Conservation (phyloP, 257 asterid genomes). For the Nicotiana benthamiana region DNA sequence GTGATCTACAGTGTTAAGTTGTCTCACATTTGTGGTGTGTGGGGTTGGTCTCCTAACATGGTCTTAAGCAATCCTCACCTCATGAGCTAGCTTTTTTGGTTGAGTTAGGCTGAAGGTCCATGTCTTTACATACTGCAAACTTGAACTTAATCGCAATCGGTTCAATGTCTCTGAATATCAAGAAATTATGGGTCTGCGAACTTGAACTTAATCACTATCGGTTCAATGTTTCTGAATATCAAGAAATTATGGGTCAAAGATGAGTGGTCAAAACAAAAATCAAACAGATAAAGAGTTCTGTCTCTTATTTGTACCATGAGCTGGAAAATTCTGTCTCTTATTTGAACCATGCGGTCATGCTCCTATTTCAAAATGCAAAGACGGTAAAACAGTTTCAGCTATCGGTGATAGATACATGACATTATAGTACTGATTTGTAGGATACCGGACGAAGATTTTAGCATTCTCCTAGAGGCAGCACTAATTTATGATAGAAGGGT, state of each 20-base stretch:
- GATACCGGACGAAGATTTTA: conserved; percentile 95
- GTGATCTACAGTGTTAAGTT: not conserved
- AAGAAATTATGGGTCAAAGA: not conserved
- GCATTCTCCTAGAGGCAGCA: conserved; percentile 93
- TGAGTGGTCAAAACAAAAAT: not conserved
- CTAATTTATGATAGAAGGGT: conserved; percentile 94
- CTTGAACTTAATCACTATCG: too few species aligned
- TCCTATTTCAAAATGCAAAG: not conserved
- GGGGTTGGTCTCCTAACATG: not conserved
- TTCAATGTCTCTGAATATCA: not conserved
- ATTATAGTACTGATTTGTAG: conserved; percentile 27
- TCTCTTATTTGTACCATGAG: not conserved
- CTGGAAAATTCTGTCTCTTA: not conserved
- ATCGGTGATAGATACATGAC: not conserved
- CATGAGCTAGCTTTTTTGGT: not conserved
- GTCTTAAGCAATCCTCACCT: not conserved
- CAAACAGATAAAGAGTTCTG: not conserved
- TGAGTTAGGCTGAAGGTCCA: not conserved
- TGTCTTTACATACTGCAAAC: not conserved
- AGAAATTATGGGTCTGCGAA: too few species aligned
- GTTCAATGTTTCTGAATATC: too few species aligned
- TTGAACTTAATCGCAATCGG: not conserved
- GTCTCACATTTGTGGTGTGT: not conserved
- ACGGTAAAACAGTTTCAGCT: not conserved
- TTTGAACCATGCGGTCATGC: not conserved